Base-by-base conservation (phyloP, 2,329 filamentous ascomycete species). In the Phialocephala subalpina region DNA sequence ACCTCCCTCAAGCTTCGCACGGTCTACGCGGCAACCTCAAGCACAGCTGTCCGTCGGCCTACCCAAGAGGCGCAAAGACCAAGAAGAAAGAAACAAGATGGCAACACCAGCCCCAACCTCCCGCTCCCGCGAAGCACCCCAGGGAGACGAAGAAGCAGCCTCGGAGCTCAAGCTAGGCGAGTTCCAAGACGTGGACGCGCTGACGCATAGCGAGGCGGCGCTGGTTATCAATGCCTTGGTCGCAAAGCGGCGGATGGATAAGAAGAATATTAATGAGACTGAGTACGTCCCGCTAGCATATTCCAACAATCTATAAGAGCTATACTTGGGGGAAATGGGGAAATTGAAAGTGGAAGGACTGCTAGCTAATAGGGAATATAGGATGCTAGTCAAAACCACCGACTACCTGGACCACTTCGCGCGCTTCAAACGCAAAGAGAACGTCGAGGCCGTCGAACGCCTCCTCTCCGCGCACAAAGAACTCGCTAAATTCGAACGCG, bases 361-460 rank as follows among this genome's bases (percentile, higher is more conserved):
- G 20, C 8, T 36, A 18, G 6, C 29, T 35, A 9, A 2, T 25
- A 18, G 27, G n/a, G 58, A 16, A 22, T 1, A 22, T 22, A 92
- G 89, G 76, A 94, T 94, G 79, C 86, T 97, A 64, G 89, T 88
- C 69, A 94, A 97, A 79, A 97, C 95, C 29, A 86, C 94, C 71
- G 93, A 94, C 76, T 98, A 99, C 80, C 88, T 98, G 62, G 94
- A 97, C 74, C 90, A 94, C 69, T 99, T 99, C 80, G 92, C 94
- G 20, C 92, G 96, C 40, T 98, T 98, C 86, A 97, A 97, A 82
- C 90, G 94, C 75, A 94, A 95, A 78, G 93, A 97, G 79, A 96
- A 96, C 72, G 92, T 97, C 76, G 92, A 97, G 81, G 92, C 93
- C n/a, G 93, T 98, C 36, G 94, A 97, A 80, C 89, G 93, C 66